Evolutionary conservation across 73 alveolate genomes (phyloP), one percentile per base, ranked within the genome.

Genomic region (Paramecium caudatum): DNA sequence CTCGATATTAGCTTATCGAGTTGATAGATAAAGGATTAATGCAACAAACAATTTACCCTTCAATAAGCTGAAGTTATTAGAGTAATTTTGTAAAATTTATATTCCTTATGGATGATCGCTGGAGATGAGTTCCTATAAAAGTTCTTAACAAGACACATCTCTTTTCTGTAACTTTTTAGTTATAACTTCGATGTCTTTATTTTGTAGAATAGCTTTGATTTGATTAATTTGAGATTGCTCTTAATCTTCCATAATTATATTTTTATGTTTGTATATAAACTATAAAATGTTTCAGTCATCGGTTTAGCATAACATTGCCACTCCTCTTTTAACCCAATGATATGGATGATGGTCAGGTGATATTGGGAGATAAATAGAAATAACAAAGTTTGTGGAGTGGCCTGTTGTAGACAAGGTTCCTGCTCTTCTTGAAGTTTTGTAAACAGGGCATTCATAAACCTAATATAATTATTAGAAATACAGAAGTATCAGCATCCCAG

Each of bases 281-380:
- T 55, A 55, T 55, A 55, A 49, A 55, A n/a, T 8, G 32, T 9
- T 62, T 94, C 97, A 97, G 93, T 97, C 98, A 87, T 95, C 98
- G 21, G 97, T 94, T 50, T 97, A 94, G 13, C 99, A 96, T 50
- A 97, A 95, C 96, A 98, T 91, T 4, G 99, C 99, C 82, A 98
- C 99, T 23, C 99, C 99, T 82, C 99, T 97, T 98, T 98, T 99
- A 69, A 97, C 97, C 99, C 99, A 99, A 90, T 98, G 99, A 27
- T 95, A 93, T 9, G 96, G 94, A 23, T 91, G 78, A 86, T 95
- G 98, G 65, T 95, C 98, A 82, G 94, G 92, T 74, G 98, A 99
- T 91, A 98, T 96, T 39, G 97, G 96, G 61, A 99, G 86, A 80
- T 91, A 94, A 95, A 98, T 97, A 69, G 97, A 95, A 90, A 97